Evolutionary conservation across 225 moss, liverwort and hornwort genomes (phyloP), one percentile per base, ranked within the genome.

Genomic region (Straminergon stramineum): DNA sequence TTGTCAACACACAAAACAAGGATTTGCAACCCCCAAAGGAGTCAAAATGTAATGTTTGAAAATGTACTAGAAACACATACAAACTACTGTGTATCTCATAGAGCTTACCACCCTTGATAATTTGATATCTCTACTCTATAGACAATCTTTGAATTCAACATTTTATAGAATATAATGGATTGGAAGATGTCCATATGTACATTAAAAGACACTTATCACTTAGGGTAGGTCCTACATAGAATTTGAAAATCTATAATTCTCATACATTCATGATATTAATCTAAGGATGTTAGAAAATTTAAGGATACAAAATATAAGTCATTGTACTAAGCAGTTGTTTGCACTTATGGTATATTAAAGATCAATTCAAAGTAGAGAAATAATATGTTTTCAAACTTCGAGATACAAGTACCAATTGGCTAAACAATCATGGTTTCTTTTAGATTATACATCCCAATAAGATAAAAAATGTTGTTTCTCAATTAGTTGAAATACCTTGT

Each of bases 151-250:
- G 37, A 68, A 68, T 1, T 68, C 11, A 6, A 37, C 1, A 68
- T 68, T 68, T 67, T 37, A 20, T 68, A 37, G 6, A 68, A 68
- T 68, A 37, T 10, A 37, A 37, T 20, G 0, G 19, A 67, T 20
- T 68, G 35, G 4, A 0, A 68, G 0, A 20, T 68, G 11, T 3
- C 0, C 1, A 0, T 68, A 37, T 20, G 10, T 37, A 68, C 19
- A 37, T 35, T 37, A 37, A 68, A 15, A 37, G 21, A 21, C 21
- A 68, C 3, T 20, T 68, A 68, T 20, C 11, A 21, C 6, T 20
- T 16, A 6, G 5, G 3, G 10, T 0, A 66, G 4, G 66, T 66
- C 3, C 37, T 37, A 67, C 6, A 67, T 35, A 67, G 19, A 67
- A 5, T 67, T 67, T 20, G 67, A 5, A 35, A 67, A 37, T 15